Conservation (phyloP, 1,139 yeast species). For the Geotrichum europaeum region DNA sequence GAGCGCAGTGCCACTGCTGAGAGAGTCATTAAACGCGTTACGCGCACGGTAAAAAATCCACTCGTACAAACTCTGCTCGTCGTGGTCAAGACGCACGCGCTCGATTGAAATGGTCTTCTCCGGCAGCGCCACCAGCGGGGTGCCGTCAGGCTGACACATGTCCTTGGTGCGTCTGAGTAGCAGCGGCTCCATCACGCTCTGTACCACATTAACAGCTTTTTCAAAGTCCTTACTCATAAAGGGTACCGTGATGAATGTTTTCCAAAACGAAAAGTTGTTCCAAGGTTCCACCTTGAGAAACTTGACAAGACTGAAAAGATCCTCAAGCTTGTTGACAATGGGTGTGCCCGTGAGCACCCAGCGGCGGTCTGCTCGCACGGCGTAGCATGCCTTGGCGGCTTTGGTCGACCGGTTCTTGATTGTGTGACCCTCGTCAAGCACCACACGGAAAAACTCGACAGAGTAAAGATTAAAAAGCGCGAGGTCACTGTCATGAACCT, state of each 20-base stretch:
- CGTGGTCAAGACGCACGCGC: conserved; percentile 56
- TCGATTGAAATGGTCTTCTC: conserved; percentile 67
- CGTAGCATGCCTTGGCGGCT: conserved; percentile 74
- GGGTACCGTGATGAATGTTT: conserved; percentile 76
- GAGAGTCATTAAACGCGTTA: conserved; percentile 57
- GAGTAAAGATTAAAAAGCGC: conserved; percentile 54
- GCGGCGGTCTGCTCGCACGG: conserved; percentile 54
- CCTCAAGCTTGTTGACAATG: conserved; percentile 82
- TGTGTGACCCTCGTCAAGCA: conserved; percentile 88
- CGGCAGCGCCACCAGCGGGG: conserved; percentile 71
- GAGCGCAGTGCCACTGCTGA: conserved; percentile 60
- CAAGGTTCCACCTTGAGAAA: conserved; percentile 82
- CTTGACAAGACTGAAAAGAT: conserved; percentile 69
- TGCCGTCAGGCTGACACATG: conserved; percentile 72
- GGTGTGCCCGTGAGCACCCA: conserved; percentile 97
- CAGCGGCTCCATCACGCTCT: conserved; percentile 78
- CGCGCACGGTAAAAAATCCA: conserved; percentile 68
- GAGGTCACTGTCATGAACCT: conserved; percentile 21
- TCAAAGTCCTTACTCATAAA: conserved; percentile 66
- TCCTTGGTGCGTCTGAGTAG: conserved; percentile 79
- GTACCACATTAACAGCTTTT: conserved; percentile 75
- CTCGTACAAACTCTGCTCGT: conserved; percentile 61
- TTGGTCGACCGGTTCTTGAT: conserved; percentile 77
- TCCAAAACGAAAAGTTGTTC: conserved; percentile 85
- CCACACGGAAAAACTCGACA: conserved; percentile 68